Evolutionary conservation across 805 yeast genomes (phyloP).

Genomic region (Candida orba): DNA sequence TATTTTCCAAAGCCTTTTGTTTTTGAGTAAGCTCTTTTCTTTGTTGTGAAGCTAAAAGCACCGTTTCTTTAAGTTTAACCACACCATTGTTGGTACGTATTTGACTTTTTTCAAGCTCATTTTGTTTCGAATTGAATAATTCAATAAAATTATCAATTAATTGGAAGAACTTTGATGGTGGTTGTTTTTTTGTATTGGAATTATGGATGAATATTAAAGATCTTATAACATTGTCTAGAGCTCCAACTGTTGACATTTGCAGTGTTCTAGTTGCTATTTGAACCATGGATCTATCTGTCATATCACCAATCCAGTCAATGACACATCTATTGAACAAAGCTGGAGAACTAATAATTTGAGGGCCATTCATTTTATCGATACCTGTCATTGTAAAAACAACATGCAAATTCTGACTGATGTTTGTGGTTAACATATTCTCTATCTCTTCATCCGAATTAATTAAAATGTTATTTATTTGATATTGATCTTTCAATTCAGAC

Average conservation of each 20-base stretch:
- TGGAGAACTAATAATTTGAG: constrained; percentile 65
- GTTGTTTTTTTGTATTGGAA: constrained; percentile 7
- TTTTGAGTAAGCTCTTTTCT: constrained; percentile 48
- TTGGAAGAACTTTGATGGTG: constrained; percentile 53
- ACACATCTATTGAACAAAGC: constrained; percentile 89
- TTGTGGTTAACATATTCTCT: constrained; percentile 64
- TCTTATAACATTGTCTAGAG: constrained; percentile 41
- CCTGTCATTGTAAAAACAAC: constrained; percentile 73
- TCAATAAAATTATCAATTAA: constrained; percentile 39
- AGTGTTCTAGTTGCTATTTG: constrained; percentile 43
- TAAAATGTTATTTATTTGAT: constrained; percentile 51
- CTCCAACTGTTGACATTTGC: constrained; percentile 45
- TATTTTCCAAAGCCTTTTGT: constrained; percentile 38
- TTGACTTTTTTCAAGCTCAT: constrained; percentile 54
- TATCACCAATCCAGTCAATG: constrained; percentile 80
- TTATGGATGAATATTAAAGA: constrained; percentile 42
- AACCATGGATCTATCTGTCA: constrained; percentile 47
- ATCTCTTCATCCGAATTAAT: constrained; percentile 65
- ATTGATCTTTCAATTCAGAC: constrained; percentile 46
- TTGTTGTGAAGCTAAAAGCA: constrained; percentile 58
- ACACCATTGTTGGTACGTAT: constrained; percentile 68
- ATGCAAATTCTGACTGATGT: constrained; percentile 67
- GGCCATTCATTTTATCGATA: constrained; percentile 27
- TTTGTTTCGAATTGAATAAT: constrained; percentile 36
- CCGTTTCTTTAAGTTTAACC: constrained; percentile 69